These are phyloP conservation scores for Abortiporus biennis DNA, from an alignment of 1,284 basidiomycete genomes.

Conservation along the genomic window DNA sequence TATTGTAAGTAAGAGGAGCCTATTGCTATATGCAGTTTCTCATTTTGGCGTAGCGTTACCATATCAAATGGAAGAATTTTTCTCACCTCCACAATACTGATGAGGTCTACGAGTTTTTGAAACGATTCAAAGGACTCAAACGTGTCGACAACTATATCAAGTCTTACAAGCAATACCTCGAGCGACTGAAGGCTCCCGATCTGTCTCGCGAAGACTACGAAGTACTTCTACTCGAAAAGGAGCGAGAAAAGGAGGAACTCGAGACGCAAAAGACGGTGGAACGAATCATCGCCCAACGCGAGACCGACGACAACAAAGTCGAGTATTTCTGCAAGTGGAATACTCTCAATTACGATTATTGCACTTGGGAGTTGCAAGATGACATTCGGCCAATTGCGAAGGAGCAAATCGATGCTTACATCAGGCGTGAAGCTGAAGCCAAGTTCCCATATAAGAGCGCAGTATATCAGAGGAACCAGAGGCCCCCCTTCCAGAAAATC, in stretches of 20 bases:
- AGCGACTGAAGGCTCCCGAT: conserved; percentile 60
- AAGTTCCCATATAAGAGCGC: conserved; percentile 87
- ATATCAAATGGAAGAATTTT: conserved; percentile 95
- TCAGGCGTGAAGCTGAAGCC: conserved; percentile 70
- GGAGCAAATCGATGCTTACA: conserved; percentile 78
- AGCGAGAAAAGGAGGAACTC: conserved; percentile 84
- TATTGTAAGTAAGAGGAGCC: conserved; percentile 65
- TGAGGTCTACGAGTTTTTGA: conserved; percentile 93
- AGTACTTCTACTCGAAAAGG: conserved; percentile 83
- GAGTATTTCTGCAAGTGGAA: conserved; percentile 99
- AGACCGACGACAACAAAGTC: conserved; percentile 49
- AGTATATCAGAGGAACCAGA: conserved; percentile 59
- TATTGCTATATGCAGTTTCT: conserved; percentile 10
- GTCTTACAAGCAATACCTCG: conserved; percentile 70
- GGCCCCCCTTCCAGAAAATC: conserved; percentile 86
- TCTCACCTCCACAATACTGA: conserved; percentile 96
- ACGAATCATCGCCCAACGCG: conserved; percentile 80
- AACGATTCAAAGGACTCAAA: conserved; percentile 91
- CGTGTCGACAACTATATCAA: conserved; percentile 99
- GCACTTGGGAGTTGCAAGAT: conserved; percentile 90
- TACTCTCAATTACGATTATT: conserved; percentile 89
- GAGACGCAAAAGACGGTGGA: conserved; percentile 93
- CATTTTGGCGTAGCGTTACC: conserved; percentile 63
- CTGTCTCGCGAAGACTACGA: conserved; percentile 88
- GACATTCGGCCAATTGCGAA: conserved; percentile 75